Evolutionary conservation across 116 monocot genomes (phyloP).

Genomic region (Cymodocea nodosa): DNA sequence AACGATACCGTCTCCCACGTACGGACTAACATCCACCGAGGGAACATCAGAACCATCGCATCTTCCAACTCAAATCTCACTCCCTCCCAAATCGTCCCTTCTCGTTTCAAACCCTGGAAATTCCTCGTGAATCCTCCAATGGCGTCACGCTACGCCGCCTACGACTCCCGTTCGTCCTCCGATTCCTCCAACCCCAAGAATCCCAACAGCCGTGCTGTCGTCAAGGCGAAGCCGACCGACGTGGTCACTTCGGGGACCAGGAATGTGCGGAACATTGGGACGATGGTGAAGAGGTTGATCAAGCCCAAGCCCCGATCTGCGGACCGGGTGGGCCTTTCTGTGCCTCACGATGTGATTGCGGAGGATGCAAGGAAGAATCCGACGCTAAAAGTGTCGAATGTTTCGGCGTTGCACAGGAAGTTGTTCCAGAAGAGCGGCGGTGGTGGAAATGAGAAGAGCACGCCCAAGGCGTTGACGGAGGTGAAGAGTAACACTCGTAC

Average conservation of each 20-base stretch:
- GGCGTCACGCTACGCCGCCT: slow-evolving; percentile 43
- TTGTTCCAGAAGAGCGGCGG: slow-evolving; percentile 53
- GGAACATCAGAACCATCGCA: too few species aligned
- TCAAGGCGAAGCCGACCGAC: slow-evolving; percentile 9
- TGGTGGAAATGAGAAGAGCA: slow-evolving; percentile 14
- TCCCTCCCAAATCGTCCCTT: too few species aligned
- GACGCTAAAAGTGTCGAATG: slow-evolving; percentile 22
- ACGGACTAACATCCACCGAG: too few species aligned
- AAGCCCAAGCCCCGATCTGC: slow-evolving; percentile 19
- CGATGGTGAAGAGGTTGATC: slow-evolving; percentile 67
- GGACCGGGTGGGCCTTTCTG: slow-evolving; percentile 8
- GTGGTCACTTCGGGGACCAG: slow-evolving; percentile 1
- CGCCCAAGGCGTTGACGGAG: slow-evolving; percentile 55
- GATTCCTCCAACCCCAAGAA: slow-evolving; percentile 14
- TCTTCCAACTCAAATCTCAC: too few species aligned
- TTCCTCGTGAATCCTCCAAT: not conserved
- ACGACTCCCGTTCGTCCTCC: slow-evolving; percentile 21
- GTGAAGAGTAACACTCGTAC: slow-evolving; percentile 69
- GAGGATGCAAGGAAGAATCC: slow-evolving; percentile 27
- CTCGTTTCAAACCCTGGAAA: too few species aligned
- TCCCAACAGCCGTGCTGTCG: slow-evolving; percentile 1
- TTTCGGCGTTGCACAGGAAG: slow-evolving; percentile 44
- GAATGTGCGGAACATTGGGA: slow-evolving; percentile 27
- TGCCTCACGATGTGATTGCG: slow-evolving; percentile 26
- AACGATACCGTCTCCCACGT: too few species aligned